Base-by-base conservation (phyloP, 257 asterid species). In the Solanum piurae region DNA sequence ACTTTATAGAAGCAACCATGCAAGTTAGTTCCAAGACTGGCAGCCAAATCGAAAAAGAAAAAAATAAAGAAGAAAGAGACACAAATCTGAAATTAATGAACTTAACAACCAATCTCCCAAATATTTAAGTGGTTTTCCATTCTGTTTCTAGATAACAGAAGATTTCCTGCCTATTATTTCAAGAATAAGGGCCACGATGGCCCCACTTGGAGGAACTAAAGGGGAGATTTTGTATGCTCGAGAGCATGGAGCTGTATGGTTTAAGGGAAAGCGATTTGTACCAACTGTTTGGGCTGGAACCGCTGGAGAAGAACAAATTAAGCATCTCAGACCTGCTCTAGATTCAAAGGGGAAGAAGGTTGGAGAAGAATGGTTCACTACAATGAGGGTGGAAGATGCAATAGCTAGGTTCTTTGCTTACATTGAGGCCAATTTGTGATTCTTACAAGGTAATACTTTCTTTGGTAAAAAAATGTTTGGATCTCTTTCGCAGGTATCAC, bases 351-450 rank as follows among this genome's bases (percentile, higher is more conserved):
- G 99, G 86, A 95, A 92, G 94, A 96, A 88, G 90, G 98, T 97
- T 87, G 98, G 99, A 86, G 99, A 97, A 89, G 99, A 97, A 88
- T 97, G 99, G 99, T 97, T 93, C 92, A 96, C 98, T 79, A 93
- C 99, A 8, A 20, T 69, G 83, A 97, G 94, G 93, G 99, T 97
- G 90, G 98, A 95, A 75, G 88, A 91, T 34, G 98, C 99, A 64
- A 89, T 95, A 91, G 64, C 92, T 38, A 95, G 98, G 99, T 94
- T 89, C 69, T 77, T 87, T 84, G 46, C 62, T 12, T 85, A 5
- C n/a, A 23, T 29, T 85, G 44, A 42, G 44, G 80, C 25, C 38
- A 46, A 25, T 86, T 52, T 80, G 84, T 38, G 49, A 38, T 44
- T 66, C 74, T 82, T 37, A 62, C 27, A 33, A 44, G 60, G n/a